A percentile compares a stretch with the other conserved stretches of the same genome.
Conservation (phyloP, 495 filamentous ascomycete genomes). For the Penicillium pulvis region DNA sequence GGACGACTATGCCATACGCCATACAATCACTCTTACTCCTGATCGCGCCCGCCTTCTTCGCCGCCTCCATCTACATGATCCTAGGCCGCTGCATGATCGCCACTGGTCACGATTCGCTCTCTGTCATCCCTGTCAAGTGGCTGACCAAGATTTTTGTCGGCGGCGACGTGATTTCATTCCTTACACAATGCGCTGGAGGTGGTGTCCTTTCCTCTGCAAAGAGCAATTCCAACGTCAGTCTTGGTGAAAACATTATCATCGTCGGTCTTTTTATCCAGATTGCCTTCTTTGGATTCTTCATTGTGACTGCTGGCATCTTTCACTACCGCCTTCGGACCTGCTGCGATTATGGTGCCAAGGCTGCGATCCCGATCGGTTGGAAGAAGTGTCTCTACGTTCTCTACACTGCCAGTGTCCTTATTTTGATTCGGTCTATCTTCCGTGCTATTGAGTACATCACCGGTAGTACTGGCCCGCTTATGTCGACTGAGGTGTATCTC, state of each 20-base stretch:
- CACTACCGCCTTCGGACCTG: constrained; percentile 30
- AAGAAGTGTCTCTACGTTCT: constrained; percentile 36
- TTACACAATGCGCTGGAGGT: not conserved
- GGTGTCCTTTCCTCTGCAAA: not conserved
- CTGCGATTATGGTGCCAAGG: too few species aligned
- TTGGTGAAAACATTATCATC: constrained; percentile 46
- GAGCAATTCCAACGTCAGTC: constrained; percentile 6
- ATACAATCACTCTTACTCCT: constrained; percentile 25
- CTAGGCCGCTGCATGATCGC: constrained; percentile 50
- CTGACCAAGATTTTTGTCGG: constrained; percentile 35
- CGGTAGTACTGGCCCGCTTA: constrained; percentile 52
- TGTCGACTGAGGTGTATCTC: constrained; percentile 56
- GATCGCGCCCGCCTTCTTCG: constrained; percentile 13
- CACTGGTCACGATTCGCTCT: constrained; percentile 40
- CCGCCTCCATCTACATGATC: constrained; percentile 56
- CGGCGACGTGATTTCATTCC: constrained; percentile 27
- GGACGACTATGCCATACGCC: constrained; percentile 51
- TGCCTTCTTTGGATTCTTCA: constrained; percentile 44
- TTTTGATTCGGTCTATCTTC: constrained; percentile 63
- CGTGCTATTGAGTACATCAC: constrained; percentile 62
- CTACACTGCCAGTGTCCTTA: constrained; percentile 53
- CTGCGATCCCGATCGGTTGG: not conserved
- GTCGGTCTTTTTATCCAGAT: constrained; percentile 43
- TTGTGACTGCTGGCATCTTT: constrained; percentile 36
- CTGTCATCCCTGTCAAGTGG: constrained; percentile 16